Base-by-base conservation (phyloP, 352 stramenopile genomes). In the Globisporangium perplexum region DNA sequence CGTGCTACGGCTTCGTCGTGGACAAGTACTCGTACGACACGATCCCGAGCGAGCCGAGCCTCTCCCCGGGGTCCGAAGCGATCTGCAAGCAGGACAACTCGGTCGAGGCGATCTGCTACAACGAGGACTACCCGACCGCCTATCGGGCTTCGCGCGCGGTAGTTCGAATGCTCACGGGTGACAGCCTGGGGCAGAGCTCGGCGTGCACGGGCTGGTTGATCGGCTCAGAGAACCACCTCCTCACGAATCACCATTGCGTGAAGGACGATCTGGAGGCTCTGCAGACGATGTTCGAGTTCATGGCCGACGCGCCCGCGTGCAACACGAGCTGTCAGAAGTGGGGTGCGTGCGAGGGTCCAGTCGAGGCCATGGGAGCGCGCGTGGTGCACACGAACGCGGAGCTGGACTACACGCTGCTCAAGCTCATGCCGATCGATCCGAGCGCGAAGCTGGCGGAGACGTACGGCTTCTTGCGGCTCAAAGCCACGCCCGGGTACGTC, bases 241-340 rank as follows among this genome's bases (percentile, higher is more conserved):
- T 90, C 44, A 90, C 80, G 12, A 90, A 90, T 58, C 68, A 86
- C 52, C 80, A 90, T 60, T 88, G 80, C 63, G 63, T 87, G n/a
- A 62, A 70, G 24, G 66, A 59, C 1, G 57, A 71, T 14, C 49
- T 45, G 11, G 71, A 88, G 17, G 77, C 80, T 0, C 47, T 38
- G 2, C 50, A 42, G 20, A 76, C 69, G 10, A 82, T 62, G 0
- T 69, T 87, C 23, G 76, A 90, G 59, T 88, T 90, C 57, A 74
- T 84, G 63, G 77, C 76, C 6, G 66, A 87, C 50, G 71, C 62
- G 0, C 22, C 20, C 14, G 55, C 52, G 3, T 88, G 77, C 50
- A 67, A 52, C 12, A 58, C 63, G 20, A 71, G 47, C 31, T 86
- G 75, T 26, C 33, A 15, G 4, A 57, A 46, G 1, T 80, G 66